Percentiles rank a stretch among this genome's conserved stretches.
These are phyloP conservation scores for Chrysanthemum lavandulifolium DNA, from an alignment of 129 eudicot species.

Conservation along the genomic window DNA sequence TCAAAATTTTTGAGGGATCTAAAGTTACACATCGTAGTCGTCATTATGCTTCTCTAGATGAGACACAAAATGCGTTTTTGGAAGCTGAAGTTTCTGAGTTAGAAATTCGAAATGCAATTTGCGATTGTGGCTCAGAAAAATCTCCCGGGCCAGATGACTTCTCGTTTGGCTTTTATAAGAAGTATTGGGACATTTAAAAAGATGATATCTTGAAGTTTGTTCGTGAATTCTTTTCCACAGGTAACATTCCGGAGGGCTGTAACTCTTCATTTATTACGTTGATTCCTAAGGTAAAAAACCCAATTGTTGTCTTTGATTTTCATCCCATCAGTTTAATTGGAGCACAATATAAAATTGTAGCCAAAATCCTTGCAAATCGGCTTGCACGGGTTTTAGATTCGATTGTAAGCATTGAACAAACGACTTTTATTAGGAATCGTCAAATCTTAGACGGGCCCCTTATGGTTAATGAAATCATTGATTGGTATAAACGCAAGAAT, in stretches of 20 bases:
- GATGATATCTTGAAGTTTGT: background rate
- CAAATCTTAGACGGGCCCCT: background rate
- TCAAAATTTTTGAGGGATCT: background rate
- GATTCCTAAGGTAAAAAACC: background rate
- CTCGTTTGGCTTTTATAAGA: background rate
- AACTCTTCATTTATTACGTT: constrained; percentile 3
- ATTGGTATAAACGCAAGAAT: background rate
- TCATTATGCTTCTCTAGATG: background rate
- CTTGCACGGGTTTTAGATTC: background rate
- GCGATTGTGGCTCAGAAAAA: background rate
- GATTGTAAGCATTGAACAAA: background rate
- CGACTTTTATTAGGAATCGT: background rate
- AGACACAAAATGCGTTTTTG: background rate
- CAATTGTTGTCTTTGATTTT: background rate
- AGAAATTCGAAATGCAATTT: background rate
- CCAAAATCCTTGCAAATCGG: background rate
- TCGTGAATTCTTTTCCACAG: background rate
- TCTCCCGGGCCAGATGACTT: background rate
- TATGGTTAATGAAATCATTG: background rate
- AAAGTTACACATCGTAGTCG: background rate
- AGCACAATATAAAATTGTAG: background rate
- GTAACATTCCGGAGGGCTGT: background rate
- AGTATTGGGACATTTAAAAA: background rate
- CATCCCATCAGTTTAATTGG: background rate
- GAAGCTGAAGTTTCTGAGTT: background rate